phyloP scores from a whole-genome alignment of 352 stramenopile species.

The Phytopythium oedochilum region DNA sequence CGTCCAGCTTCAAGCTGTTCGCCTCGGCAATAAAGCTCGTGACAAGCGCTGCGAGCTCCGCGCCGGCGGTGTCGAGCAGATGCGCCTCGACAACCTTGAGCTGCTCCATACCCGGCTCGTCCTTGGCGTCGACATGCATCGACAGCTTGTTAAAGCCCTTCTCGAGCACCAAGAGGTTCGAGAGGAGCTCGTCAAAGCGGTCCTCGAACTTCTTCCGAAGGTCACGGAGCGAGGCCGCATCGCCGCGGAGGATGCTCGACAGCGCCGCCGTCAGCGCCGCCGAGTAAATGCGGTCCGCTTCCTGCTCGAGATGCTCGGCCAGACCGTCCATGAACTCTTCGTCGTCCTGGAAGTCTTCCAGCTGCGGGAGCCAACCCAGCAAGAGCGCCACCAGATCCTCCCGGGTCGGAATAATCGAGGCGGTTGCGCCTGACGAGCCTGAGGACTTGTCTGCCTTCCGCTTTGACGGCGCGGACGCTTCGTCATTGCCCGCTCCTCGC shows the following conservation, averaged over 20 bases:
- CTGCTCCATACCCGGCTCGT: constrained; percentile 30
- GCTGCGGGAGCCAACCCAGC: constrained; percentile 31
- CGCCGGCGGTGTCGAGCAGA: constrained; percentile 42
- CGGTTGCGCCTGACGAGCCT: constrained; percentile 25
- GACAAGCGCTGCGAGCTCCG: constrained; percentile 45
- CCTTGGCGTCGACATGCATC: constrained; percentile 49
- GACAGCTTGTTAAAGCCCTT: constrained; percentile 72
- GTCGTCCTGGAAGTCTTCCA: constrained; percentile 49
- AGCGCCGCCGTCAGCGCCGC: constrained; percentile 39
- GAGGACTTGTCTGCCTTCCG: constrained; percentile 23
- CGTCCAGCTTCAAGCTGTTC: constrained; percentile 56
- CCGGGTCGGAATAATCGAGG: constrained; percentile 43
- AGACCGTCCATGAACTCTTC: constrained; percentile 64
- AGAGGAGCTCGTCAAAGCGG: constrained; percentile 56
- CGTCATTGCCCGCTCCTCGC: constrained; percentile 17
- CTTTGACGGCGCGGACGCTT: constrained; percentile 15
- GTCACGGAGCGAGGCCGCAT: constrained; percentile 65
- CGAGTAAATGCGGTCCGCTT: constrained; percentile 50
- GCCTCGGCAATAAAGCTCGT: constrained; percentile 66
- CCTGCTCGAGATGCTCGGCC: constrained; percentile 31
- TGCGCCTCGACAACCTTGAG: constrained; percentile 48
- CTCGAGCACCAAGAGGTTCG: constrained; percentile 44
- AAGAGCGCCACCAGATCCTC: constrained; percentile 47
- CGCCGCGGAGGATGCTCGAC: constrained; percentile 64
- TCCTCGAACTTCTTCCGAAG: constrained; percentile 74